Conservation (phyloP, 257 asterid genomes). For the Voacanga thouarsii region DNA sequence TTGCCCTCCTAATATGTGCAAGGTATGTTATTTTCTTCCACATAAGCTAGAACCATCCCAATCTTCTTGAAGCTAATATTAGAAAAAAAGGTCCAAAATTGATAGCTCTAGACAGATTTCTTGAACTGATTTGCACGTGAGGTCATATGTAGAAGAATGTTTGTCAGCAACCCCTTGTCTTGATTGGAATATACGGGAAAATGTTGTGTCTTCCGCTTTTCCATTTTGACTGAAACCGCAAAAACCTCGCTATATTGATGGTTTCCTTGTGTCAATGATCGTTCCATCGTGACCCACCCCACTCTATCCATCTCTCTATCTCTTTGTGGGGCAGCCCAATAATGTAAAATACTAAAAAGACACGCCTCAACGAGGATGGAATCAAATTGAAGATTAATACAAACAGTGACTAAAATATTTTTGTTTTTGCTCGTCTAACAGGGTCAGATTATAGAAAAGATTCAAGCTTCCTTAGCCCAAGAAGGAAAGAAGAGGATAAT, state of each 20-base stretch:
- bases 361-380: no score
- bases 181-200: no score
- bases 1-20: constrained; percentile 38
- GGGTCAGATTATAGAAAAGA: constrained; percentile 65
- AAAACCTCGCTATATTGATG: no score
- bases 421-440: not conserved
- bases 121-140: not conserved
- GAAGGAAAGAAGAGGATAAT: constrained; percentile 59
- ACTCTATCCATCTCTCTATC: not conserved
- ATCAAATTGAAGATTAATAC: no score
- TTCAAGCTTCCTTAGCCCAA: constrained; percentile 38
- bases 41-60: no score
- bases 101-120: no score
- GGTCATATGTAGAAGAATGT: no score
- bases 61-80: not conserved
- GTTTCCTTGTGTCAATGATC: no score
- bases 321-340: not conserved
- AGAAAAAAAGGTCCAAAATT: not conserved
- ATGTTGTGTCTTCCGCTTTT: not conserved
- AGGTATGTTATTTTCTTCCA: constrained; percentile 16
- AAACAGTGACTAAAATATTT: no score
- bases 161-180: no score
- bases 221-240: no score
- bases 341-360: not conserved
- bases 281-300: not conserved